Evolutionary conservation across 257 asterid species (phyloP), one percentile per base, ranked within the genome.

Genomic region (Euphrasia confusa): DNA sequence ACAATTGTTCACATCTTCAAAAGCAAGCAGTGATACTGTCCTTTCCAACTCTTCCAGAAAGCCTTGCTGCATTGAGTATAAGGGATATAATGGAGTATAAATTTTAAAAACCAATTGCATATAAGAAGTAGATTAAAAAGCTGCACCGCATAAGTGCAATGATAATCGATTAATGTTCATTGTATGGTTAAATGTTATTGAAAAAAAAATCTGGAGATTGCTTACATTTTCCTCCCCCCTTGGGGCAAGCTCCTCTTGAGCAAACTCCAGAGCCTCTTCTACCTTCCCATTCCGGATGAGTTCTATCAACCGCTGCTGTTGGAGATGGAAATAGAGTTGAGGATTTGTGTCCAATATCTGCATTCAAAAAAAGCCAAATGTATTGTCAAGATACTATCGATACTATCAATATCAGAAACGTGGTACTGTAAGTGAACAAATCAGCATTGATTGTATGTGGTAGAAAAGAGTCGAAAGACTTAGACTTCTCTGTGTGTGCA

Each of bases 181-280:
- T 11, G 14, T 37, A 57, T 33, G 27, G 21, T 57, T 65, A 45
- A n/a, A 67, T 10, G 35, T 27, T 65, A 58, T 26, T 9, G 28
- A 66, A 27, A 60, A 60, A 40, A n/a, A 4, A 40, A 39, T 40
- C 10, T 28, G 55, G 42, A 61, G 44, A 72, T 60, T 74, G 9
- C 27, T 9, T 74, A 88, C 94, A 66, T 88, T 81, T 79, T 85
- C 89, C 79, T 85, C 96, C 58, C 89, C 95, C 71, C 86, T 73
- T 28, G 95, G 92, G 72, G 92, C 95, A 65, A 88, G 95, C 77
- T 88, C 89, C 75, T 85, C 91, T 67, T 79, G 91, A 71, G 95
- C 94, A 71, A 88, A 85, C 68, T 85, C 92, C 73, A 88, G 72
- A 75, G 96, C 96, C 68, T 88, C 92, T 64, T 77, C 80, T 2